Evolutionary conservation across 768 basidiomycete genomes (phyloP), one percentile per base, ranked within the genome.

Genomic region (Collybia sp.): DNA sequence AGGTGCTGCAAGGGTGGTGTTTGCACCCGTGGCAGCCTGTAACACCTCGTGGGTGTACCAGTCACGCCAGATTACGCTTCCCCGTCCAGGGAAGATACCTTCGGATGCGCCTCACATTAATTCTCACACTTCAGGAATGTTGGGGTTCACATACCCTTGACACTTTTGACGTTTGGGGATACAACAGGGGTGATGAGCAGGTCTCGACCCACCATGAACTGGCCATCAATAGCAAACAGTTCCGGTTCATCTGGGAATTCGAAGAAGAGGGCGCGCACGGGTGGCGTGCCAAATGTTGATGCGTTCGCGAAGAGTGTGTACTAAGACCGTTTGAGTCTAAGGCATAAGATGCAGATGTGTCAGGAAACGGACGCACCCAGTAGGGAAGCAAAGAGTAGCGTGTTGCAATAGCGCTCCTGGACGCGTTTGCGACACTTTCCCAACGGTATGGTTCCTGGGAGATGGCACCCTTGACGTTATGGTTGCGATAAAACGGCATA

Each of bases 381-480:
- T 89, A 89, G 0, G 87, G 86, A 42, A 91, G 63, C 50, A 91
- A 57, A 12, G 80, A 66, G 56, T 91, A 92, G 32, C 88, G 75
- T 30, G 78, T 71, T n/a, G 69, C 66, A 51, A 90, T 88, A 3
- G 85, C 87, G 13, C 70, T 82, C 15, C 83, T 76, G 5, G 83
- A 81, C 13, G 88, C 84, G 35, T 82, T 73, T 1, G 85, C 85
- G 12, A 90, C 88, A 43, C 80, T 84, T 45, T 86, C 83, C 88
- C 89, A 92, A 35, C 79, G 70, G 53, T 84, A 91, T 2, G 87
- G 86, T 56, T 90, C 88, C 59, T 90, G 89, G n/a, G 80, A 65
- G 20, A 88, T 68, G 4, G 85, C 83, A 17, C 78, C 79, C 44
- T 67, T 69, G 30, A 71, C 62, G 50, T 87, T 87, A 60, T 91